A percentile compares a stretch with the other conserved stretches of the same genome.
Evolutionary conservation across 495 filamentous ascomycete genomes (phyloP).

Genomic region (Penicillium cinerascens): DNA sequence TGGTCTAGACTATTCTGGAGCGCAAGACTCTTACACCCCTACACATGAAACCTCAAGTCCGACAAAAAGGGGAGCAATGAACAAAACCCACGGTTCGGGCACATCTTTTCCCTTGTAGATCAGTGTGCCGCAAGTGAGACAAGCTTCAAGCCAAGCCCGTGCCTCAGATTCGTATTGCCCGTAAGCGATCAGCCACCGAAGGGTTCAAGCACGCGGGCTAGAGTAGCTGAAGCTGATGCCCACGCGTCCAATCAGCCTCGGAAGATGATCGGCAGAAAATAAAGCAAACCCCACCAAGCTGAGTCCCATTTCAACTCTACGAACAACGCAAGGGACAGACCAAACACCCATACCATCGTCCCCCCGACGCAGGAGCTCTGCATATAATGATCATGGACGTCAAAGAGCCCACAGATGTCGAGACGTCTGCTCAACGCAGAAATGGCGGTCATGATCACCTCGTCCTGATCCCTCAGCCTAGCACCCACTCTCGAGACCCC

Average conservation of each 20-base stretch:
- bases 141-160: no score
- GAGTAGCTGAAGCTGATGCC: neutral
- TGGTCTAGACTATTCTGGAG: neutral
- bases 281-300: neutral
- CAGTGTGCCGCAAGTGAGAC: neutral
- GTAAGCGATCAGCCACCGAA: no score
- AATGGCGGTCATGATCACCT: slow-evolving; percentile 20
- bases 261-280: neutral
- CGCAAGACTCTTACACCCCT: neutral
- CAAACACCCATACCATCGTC: neutral
- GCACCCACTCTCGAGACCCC: slow-evolving; percentile 44
- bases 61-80: neutral
- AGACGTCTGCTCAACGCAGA: neutral
- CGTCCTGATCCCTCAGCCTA: slow-evolving; percentile 47
- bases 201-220: neutral
- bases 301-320: neutral
- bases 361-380: no score
- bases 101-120: neutral
- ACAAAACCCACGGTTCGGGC: neutral
- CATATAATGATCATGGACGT: slow-evolving; percentile 9
- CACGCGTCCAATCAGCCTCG: neutral
- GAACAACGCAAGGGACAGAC: neutral
- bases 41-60: neutral
- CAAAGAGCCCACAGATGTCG: slow-evolving; percentile 12
- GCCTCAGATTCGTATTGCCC: no score